Evolutionary conservation across 2,329 filamentous ascomycete species (phyloP).

Genomic region (Colletotrichum higginsianum): DNA sequence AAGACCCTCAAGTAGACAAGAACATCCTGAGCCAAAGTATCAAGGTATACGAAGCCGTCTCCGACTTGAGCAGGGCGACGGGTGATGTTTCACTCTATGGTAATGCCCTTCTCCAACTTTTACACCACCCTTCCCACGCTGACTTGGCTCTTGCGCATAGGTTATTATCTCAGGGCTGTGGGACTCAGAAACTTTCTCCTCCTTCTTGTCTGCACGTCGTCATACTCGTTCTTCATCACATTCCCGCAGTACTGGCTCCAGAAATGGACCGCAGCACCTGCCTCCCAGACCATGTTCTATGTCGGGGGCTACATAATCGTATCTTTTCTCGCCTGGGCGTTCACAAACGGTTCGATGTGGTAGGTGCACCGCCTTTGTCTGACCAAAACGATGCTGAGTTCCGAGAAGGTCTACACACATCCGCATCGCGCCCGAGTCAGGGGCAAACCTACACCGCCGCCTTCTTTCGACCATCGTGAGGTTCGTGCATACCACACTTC

Average conservation of each 20-base stretch:
- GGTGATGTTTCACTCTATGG: constrained; percentile 34
- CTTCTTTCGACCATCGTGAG: constrained; percentile 28
- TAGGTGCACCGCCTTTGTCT: neutral
- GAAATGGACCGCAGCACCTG: constrained; percentile 35
- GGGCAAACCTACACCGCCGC: constrained; percentile 16
- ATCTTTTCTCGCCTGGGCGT: constrained; percentile 17
- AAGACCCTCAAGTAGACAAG: constrained; percentile 1
- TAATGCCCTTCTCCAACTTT: neutral
- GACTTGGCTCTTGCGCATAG: neutral
- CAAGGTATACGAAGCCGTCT: constrained; percentile 20
- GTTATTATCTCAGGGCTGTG: constrained; percentile 19
- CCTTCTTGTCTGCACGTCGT: constrained; percentile 29
- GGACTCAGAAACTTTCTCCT: constrained; percentile 11
- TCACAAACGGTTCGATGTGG: constrained; percentile 28
- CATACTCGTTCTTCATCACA: constrained; percentile 22
- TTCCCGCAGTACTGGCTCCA: constrained; percentile 38
- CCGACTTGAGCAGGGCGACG: constrained; percentile 20
- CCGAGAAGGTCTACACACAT: constrained; percentile 3
- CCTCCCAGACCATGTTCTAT: constrained; percentile 18
- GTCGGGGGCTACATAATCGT: constrained; percentile 12
- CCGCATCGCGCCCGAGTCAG: constrained; percentile 20
- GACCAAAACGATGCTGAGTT: neutral
- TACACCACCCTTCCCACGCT: neutral
- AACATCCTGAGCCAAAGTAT: constrained; percentile 8
- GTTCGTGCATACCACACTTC: neutral